Evolutionary conservation across 257 asterid genomes (phyloP).

Genomic region (Solanum chmielewskii): DNA sequence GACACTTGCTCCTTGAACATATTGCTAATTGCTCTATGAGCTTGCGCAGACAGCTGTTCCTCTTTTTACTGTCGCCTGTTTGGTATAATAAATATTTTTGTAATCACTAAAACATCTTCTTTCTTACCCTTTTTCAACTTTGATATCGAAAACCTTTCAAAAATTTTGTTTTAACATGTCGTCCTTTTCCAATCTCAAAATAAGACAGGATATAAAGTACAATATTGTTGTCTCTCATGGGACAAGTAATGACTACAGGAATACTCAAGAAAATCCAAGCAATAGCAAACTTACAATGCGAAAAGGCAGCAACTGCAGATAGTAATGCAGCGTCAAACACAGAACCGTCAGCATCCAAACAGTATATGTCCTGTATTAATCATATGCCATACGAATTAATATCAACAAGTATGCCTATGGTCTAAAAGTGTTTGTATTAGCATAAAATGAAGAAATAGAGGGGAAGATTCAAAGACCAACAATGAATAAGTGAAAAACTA

Average conservation of each 20-base stretch:
- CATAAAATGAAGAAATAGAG: neutral
- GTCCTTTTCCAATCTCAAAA: neutral
- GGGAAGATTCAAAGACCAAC: neutral
- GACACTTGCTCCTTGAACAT: neutral
- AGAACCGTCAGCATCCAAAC: constrained; percentile 95
- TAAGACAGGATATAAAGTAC: neutral
- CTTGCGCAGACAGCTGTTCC: neutral
- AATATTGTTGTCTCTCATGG: neutral
- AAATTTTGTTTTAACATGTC: neutral
- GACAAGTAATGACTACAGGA: neutral
- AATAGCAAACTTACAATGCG: constrained; percentile 48
- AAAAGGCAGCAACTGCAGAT: constrained; percentile 87
- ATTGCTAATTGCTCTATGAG: neutral
- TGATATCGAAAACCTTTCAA: neutral
- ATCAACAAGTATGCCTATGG: neutral
- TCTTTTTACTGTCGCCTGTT: neutral
- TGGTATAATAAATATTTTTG: neutral
- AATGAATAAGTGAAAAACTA: neutral
- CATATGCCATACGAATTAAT: neutral
- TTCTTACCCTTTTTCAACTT: neutral
- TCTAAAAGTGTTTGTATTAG: neutral
- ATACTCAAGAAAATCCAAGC: neutral
- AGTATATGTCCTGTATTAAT: constrained; percentile 69
- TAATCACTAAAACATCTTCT: neutral
- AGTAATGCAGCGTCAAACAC: constrained; percentile 93